Evolutionary conservation across 306 rosid genomes (phyloP).

Genomic region (Gastrolobium villosum): DNA sequence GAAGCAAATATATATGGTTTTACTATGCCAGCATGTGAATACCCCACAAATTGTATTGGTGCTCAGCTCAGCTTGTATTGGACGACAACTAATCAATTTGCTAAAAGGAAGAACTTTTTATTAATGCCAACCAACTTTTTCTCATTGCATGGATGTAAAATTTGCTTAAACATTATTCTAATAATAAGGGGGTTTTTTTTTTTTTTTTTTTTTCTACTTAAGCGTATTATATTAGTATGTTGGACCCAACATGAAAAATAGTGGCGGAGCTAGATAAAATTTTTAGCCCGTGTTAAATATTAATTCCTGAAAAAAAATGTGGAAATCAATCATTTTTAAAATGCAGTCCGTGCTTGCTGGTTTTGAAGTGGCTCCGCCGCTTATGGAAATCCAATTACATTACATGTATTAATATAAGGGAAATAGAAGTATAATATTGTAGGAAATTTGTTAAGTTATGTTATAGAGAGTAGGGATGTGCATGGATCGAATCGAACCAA

Average conservation of each 20-base stretch:
- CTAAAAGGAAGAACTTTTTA: slow-evolving; percentile 31
- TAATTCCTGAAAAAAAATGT: no score
- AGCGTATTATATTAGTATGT: neutral
- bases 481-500: no score
- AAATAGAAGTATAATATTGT: no score
- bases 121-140: slow-evolving; percentile 42
- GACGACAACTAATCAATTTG: slow-evolving; percentile 18
- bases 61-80: slow-evolving; percentile 9
- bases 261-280: no score
- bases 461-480: no score
- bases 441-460: no score
- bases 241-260: no score
- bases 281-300: no score
- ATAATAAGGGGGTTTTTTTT: neutral
- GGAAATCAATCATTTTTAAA: no score
- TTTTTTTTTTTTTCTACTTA: neutral
- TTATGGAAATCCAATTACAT: neutral
- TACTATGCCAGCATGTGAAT: slow-evolving; percentile 62
- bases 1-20: slow-evolving; percentile 53
- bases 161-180: neutral
- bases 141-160: neutral
- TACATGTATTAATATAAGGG: neutral
- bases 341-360: no score
- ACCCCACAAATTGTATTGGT: slow-evolving; percentile 36
- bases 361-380: no score